These are phyloP conservation scores for Pleomassaria siparia DNA, from an alignment of 2,329 filamentous ascomycete species.

Conservation along the genomic window DNA sequence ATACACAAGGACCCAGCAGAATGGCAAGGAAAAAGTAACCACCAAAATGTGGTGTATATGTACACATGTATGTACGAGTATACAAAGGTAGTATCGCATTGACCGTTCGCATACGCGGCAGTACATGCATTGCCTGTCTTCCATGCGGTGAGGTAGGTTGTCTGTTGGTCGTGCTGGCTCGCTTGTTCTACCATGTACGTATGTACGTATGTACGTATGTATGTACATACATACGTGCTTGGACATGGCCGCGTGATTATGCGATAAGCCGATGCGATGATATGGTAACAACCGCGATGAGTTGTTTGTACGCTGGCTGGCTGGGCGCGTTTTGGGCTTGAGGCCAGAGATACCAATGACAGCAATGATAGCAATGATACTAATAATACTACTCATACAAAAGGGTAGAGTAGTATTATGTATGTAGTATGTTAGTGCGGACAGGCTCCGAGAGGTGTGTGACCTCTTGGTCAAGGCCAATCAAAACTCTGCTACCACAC, in stretches of 20 bases:
- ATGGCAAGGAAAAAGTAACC: constrained; percentile 8
- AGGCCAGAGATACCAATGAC: background rate
- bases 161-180: constrained; percentile 14
- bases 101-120: constrained; percentile 11
- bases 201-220: too few species aligned
- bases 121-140: constrained; percentile 5
- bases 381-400: too few species aligned
- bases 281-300: constrained; percentile 13
- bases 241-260: constrained; percentile 18
- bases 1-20: constrained; percentile 1
- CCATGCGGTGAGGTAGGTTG: constrained; percentile 4
- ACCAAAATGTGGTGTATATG: too few species aligned
- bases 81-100: constrained; percentile 1
- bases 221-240: constrained; percentile 19
- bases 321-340: constrained; percentile 2
- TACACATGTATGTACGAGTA: too few species aligned
- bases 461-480: constrained; percentile 20
- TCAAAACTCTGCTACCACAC: constrained; percentile 24
- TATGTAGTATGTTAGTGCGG: too few species aligned
- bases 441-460: constrained; percentile 1
- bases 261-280: constrained; percentile 29
- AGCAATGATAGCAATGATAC: too few species aligned
- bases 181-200: too few species aligned
- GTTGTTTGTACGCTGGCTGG: too few species aligned
- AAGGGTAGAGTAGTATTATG: too few species aligned